Base-by-base conservation (phyloP, 2,329 filamentous ascomycete species). In the Aspergillus ochraceoroseus region DNA sequence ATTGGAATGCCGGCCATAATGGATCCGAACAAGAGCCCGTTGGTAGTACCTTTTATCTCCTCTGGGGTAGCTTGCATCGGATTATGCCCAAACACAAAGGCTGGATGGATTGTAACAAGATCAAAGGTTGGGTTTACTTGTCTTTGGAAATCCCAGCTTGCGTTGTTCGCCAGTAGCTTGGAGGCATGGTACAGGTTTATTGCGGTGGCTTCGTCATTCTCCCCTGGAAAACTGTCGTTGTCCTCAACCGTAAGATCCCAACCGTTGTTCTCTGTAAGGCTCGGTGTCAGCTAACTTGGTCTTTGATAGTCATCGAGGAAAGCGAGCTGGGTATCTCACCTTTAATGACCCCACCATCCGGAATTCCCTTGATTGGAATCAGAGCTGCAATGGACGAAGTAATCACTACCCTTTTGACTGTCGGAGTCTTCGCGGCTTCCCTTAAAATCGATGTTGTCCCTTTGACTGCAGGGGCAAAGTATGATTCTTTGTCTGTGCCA, bases 321-420 rank as follows among this genome's bases (percentile, higher is more conserved):
- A n/a, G n/a, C n/a, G n/a, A n/a, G n/a, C n/a, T n/a, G n/a, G n/a
- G n/a, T n/a, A n/a, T n/a, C 14, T 3, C 36, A 54, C 53, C 53
- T 47, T 44, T 47, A 7, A 53, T 25, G 11, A 55, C 32, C 4
- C 50, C 52, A 11, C 49, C 49, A 3, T 38, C 17, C 1, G 52
- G 52, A 20, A 52, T 2, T 1, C 53, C 53, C 28, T 27, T 13
- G 11, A 53, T 1, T 11, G 53, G 52, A 15, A 53, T 34, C 5
- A 56, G 29, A 1, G 50, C 36, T 3, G 45, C 50, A n/a, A 51
- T 39, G 1, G 53, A 56, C 4, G 51, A 50, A 1, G 51, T 53
- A 9, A 58, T 19, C 1, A 57, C 50, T 1, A 58, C 44, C 26
- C 51, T 55, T 43, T 57, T 55, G 30, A 58, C 48, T 19, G 41